A percentile compares a stretch with the other conserved stretches of the same genome.
These are phyloP conservation scores for Litsea cubeba DNA, from an alignment of 164 flowering plant genomes.

Conservation along the genomic window DNA sequence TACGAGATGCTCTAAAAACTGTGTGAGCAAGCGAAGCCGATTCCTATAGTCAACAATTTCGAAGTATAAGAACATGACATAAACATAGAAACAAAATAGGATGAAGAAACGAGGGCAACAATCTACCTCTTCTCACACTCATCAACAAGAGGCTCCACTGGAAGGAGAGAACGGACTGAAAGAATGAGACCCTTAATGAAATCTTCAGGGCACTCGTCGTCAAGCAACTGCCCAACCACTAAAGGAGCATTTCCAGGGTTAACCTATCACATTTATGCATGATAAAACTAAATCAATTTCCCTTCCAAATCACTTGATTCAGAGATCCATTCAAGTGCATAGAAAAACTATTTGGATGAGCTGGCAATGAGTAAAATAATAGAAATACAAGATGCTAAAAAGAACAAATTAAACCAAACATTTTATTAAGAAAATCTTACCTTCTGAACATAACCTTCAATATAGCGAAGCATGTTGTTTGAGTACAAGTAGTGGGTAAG, in stretches of 20 bases:
- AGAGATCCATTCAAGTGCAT: background rate
- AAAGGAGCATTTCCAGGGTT: constrained; percentile 98
- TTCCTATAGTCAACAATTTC: constrained; percentile 49
- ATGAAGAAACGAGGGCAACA: background rate
- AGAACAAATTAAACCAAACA: background rate
- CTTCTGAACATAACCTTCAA: constrained; percentile 99
- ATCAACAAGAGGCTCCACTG: constrained; percentile 97
- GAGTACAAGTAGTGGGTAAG: constrained; percentile 93
- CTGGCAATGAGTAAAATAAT: no score
- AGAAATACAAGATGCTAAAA: background rate
- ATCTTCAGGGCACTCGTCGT: constrained; percentile 99
- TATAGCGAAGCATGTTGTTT: constrained; percentile 96
- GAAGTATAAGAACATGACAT: constrained; percentile 10
- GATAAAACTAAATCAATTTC: background rate
- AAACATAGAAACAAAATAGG: background rate
- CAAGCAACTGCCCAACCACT: constrained; percentile 96
- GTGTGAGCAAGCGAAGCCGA: constrained; percentile 93
- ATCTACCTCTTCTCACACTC: constrained; percentile 95
- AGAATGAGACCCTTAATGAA: constrained; percentile 85
- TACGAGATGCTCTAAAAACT: constrained; percentile 98
- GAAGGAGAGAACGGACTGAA: constrained; percentile 74
- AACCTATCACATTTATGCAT: constrained; percentile 42
- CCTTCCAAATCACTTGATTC: background rate
- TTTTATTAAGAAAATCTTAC: constrained; percentile 25
- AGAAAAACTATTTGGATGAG: background rate